Evolutionary conservation across 2,329 filamentous ascomycete species (phyloP).

Genomic region (Ceratocystiopsis minuta): DNA sequence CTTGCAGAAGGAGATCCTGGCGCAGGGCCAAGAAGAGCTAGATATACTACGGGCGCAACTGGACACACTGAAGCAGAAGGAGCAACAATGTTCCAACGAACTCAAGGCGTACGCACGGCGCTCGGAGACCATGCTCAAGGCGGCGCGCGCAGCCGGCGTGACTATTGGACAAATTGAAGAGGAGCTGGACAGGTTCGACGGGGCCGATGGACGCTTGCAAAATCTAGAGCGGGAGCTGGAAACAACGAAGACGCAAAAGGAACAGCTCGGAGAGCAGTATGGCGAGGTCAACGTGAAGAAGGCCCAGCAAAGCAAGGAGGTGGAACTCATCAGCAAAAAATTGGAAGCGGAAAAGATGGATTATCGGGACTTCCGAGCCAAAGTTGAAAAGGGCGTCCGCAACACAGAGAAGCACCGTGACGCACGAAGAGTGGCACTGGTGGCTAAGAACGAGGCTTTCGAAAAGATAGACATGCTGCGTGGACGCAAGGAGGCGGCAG

Average conservation of each 20-base stretch:
- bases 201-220: conserved; percentile 48
- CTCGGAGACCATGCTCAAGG: conserved; percentile 26
- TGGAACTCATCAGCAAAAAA: conserved; percentile 22
- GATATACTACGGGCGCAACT: conserved; percentile 30
- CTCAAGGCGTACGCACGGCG: conserved; percentile 29
- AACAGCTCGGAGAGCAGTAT: conserved; percentile 36
- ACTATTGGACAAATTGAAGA: conserved; percentile 33
- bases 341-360: conserved; percentile 16
- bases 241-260: conserved; percentile 25
- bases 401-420: conserved; percentile 31
- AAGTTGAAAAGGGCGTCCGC: conserved; percentile 35
- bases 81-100: conserved; percentile 29
- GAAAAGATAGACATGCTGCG: conserved; percentile 16
- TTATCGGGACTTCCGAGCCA: conserved; percentile 23
- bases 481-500: conserved; percentile 12
- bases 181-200: conserved; percentile 47
- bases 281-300: conserved; percentile 32
- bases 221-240: conserved; percentile 38
- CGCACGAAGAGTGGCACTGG: conserved; percentile 33
- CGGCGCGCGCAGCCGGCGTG: conserved; percentile 42
- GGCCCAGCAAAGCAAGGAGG: conserved; percentile 25
- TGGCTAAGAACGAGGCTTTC: conserved; percentile 43
- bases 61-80: conserved; percentile 26
- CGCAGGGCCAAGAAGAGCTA: conserved; percentile 37
- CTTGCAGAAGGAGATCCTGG: conserved; percentile 29